A percentile compares a stretch with the other conserved stretches of the same genome.
These are phyloP conservation scores for Stemphylium lycopersici DNA, from an alignment of 2,329 filamentous ascomycete species.

Conservation along the genomic window DNA sequence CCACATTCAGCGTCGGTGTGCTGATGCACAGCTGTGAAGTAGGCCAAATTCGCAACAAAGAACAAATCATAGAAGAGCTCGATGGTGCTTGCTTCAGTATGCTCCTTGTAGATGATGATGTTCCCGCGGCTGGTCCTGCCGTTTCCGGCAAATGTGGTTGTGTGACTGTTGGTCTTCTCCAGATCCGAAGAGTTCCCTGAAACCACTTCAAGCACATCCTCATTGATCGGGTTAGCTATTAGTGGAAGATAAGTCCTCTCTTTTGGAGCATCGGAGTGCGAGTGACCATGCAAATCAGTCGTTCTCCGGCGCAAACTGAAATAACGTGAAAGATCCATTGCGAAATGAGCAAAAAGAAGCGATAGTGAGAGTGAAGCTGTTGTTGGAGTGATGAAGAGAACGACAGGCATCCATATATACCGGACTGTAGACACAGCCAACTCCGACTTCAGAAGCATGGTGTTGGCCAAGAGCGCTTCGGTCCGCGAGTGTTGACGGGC, in stretches of 20 bases:
- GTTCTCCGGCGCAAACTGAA: constrained; percentile 23
- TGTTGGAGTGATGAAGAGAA: not conserved
- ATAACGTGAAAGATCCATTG: constrained; percentile 28
- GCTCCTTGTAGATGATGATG: constrained; percentile 33
- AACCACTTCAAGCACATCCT: constrained; percentile 23
- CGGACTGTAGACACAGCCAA: not conserved
- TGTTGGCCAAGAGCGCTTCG: constrained; percentile 5
- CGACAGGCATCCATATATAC: constrained; percentile 4
- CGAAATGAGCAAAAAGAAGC: not conserved
- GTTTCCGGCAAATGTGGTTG: constrained; percentile 20
- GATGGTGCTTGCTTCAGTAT: constrained; percentile 58
- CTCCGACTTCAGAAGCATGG: not conserved
- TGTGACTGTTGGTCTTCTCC: constrained; percentile 17
- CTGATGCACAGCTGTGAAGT: constrained; percentile 64
- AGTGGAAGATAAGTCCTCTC: constrained; percentile 20
- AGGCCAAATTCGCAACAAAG: constrained; percentile 68
- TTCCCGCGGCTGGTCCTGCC: constrained; percentile 28
- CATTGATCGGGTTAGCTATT: constrained; percentile 28
- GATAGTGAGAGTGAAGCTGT: too few species aligned
- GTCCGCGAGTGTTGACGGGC: not conserved
- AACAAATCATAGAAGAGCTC: constrained; percentile 67
- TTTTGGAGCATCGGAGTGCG: not conserved
- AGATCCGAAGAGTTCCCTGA: constrained; percentile 13
- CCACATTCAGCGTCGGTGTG: constrained; percentile 56
- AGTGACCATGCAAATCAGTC: not conserved